These are phyloP conservation scores for Daldinia eschscholtzii DNA, from an alignment of 2,329 filamentous ascomycete species.

Conservation along the genomic window DNA sequence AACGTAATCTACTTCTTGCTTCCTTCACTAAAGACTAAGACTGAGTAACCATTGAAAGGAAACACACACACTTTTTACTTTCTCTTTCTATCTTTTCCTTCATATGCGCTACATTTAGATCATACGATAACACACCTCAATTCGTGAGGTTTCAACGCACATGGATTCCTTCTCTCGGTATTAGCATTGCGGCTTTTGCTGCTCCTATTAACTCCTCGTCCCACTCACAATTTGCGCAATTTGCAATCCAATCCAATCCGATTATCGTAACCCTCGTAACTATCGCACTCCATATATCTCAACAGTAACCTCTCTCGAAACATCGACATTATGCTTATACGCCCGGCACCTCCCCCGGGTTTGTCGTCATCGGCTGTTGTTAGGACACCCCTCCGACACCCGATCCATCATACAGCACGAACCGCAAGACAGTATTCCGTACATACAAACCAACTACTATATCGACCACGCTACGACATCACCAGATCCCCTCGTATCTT, in stretches of 20 bases:
- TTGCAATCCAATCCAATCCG: conserved; percentile 26
- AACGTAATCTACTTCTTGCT: conserved; percentile 32
- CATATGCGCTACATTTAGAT: conserved; percentile 5
- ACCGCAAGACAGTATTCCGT: conserved; percentile 38
- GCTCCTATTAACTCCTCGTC: conserved; percentile 36
- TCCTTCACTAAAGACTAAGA: conserved; percentile 2
- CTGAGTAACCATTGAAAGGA: not conserved
- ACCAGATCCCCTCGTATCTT: conserved; percentile 18
- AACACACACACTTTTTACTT: not conserved
- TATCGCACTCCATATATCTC: conserved; percentile 4
- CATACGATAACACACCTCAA: conserved; percentile 18
- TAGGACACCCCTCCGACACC: conserved; percentile 16
- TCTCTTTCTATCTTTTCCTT: conserved; percentile 4
- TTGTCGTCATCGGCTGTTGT: conserved; percentile 16
- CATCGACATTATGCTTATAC: conserved; percentile 40
- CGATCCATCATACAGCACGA: conserved; percentile 16
- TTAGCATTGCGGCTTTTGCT: conserved; percentile 49
- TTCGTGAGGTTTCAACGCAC: conserved; percentile 31
- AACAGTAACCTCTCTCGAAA: conserved; percentile 14
- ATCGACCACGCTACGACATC: conserved; percentile 20
- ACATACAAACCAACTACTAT: conserved; percentile 26
- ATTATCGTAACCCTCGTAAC: not conserved
- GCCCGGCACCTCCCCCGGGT: conserved; percentile 34
- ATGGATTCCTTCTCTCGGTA: conserved; percentile 49
- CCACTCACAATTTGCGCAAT: conserved; percentile 38